Percentiles rank a stretch among this genome's conserved stretches.
These are phyloP conservation scores for Fragaria nilgerrensis DNA, from an alignment of 306 rosid species.

Conservation along the genomic window DNA sequence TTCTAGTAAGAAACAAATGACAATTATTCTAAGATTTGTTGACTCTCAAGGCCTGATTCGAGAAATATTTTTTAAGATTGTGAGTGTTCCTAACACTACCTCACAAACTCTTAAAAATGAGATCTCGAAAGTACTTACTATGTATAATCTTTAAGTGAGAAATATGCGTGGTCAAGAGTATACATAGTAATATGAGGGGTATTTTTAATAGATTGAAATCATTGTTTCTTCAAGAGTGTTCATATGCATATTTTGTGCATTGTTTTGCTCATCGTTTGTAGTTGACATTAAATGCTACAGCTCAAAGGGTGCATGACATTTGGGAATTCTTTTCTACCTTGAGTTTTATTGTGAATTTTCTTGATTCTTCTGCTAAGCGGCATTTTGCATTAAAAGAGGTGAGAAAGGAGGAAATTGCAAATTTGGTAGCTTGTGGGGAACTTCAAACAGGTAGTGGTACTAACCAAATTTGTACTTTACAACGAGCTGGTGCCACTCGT, in stretches of 20 bases:
- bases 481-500: neutral
- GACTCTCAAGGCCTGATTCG: neutral
- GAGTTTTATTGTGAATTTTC: too few species aligned
- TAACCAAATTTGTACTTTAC: neutral
- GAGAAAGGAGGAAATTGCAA: neutral
- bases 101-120: neutral
- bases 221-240: neutral
- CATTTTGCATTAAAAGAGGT: neutral
- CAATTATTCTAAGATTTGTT: too few species aligned
- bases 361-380: neutral
- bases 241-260: neutral
- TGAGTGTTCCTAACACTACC: neutral
- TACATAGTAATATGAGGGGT: neutral
- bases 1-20: neutral
- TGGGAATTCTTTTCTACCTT: too few species aligned
- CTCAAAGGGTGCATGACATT: neutral
- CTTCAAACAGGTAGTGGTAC: neutral
- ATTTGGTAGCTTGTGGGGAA: neutral
- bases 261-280: neutral
- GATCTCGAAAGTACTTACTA: neutral
- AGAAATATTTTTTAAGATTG: neutral
- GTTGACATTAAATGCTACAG: neutral
- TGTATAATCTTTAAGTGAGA: neutral
- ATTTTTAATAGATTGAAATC: neutral
- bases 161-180: neutral